Conservation (phyloP, 2,329 filamentous ascomycete genomes). For the Epichloe gansuensis region DNA sequence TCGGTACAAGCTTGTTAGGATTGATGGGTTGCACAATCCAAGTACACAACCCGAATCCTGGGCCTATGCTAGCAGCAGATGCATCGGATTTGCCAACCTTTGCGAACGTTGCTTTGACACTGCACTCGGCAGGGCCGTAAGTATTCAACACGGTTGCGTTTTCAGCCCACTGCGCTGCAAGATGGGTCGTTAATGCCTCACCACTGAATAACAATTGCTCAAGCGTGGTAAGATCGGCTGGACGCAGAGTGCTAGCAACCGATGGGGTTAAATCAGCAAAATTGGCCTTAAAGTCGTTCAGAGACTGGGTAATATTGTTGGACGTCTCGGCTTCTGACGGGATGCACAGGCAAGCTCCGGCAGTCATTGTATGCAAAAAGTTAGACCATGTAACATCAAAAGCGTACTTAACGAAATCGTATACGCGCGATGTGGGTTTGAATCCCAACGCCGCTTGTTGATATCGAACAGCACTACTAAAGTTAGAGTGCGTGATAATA, state of each 20-base stretch:
- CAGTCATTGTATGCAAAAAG: slow-evolving; percentile 4
- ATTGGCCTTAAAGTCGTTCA: slow-evolving; percentile 26
- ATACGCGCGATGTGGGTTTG: slow-evolving; percentile 3
- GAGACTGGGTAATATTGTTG: slow-evolving; percentile 30
- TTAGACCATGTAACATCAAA: slow-evolving; percentile 8
- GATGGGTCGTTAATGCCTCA: slow-evolving; percentile 1
- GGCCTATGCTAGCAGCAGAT: slow-evolving; percentile 2
- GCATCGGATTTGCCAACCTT: not conserved
- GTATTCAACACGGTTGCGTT: not conserved
- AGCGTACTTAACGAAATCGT: slow-evolving; percentile 6
- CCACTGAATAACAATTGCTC: slow-evolving; percentile 1
- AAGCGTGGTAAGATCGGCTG: not conserved
- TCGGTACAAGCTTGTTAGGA: slow-evolving; percentile 13
- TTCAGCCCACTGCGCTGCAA: slow-evolving; percentile 2
- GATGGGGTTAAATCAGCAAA: slow-evolving; percentile 32
- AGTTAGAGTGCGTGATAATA: slow-evolving; percentile 8
- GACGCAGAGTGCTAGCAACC: slow-evolving; percentile 23
- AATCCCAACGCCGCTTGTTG: slow-evolving; percentile 4
- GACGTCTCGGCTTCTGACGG: slow-evolving; percentile 27
- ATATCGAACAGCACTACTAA: slow-evolving; percentile 4
- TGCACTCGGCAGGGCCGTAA: slow-evolving; percentile 6
- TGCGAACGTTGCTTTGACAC: slow-evolving; percentile 1
- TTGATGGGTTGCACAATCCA: slow-evolving; percentile 2
- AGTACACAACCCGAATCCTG: slow-evolving; percentile 2
- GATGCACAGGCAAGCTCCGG: slow-evolving; percentile 7